These are phyloP conservation scores for Penicillium goetzii DNA, from an alignment of 495 filamentous ascomycete genomes.

Conservation along the genomic window DNA sequence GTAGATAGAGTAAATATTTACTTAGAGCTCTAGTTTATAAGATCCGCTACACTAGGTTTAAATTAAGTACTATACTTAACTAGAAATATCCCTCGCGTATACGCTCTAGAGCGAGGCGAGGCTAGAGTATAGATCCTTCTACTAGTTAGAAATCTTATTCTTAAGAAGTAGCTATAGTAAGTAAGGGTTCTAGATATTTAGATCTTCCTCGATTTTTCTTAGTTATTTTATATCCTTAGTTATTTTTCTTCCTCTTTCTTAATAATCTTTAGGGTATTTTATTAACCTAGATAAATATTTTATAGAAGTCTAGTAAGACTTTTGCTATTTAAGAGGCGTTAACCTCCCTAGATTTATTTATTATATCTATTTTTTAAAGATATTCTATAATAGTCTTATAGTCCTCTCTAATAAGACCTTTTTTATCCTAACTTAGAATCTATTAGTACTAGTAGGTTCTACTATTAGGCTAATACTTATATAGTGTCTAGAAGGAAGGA, in stretches of 20 bases:
- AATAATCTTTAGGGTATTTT: neutral
- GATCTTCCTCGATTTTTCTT: neutral
- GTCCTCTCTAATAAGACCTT: neutral
- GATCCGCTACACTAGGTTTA: neutral
- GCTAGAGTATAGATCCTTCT: neutral
- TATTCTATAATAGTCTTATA: neutral
- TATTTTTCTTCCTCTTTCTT: neutral
- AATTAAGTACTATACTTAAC: neutral
- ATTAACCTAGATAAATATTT: neutral
- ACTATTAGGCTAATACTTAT: neutral
- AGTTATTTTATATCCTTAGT: neutral
- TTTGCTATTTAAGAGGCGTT: neutral
- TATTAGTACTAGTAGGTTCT: neutral
- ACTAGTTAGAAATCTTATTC: neutral
- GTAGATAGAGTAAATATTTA: neutral
- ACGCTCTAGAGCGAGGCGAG: neutral
- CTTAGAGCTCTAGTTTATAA: neutral
- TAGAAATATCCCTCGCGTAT: neutral
- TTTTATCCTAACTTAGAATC: neutral
- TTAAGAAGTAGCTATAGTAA: neutral
- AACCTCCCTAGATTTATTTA: neutral
- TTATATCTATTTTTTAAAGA: neutral
- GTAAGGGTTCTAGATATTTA: neutral
- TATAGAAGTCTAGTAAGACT: neutral
- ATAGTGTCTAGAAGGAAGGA: constrained; percentile 1